A percentile compares a stretch with the other conserved stretches of the same genome.
These are phyloP conservation scores for Cladosporium halotolerans DNA, from an alignment of 2,329 filamentous ascomycete species.

Conservation along the genomic window DNA sequence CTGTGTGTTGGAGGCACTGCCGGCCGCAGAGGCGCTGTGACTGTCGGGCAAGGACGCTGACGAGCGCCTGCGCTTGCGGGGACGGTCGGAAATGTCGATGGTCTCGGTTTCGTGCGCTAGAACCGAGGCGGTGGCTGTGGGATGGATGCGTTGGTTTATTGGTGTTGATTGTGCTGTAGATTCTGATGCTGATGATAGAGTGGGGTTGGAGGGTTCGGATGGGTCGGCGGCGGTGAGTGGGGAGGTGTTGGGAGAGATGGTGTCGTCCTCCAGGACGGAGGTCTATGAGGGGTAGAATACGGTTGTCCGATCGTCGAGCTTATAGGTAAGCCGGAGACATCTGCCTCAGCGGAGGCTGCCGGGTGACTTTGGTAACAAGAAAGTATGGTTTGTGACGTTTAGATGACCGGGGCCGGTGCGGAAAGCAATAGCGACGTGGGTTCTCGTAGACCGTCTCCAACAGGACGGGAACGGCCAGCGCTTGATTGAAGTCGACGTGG, in stretches of 20 bases:
- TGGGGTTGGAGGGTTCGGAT: conserved; percentile 20
- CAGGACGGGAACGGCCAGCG: not conserved
- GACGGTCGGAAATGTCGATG: conserved; percentile 23
- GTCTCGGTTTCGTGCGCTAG: conserved; percentile 12
- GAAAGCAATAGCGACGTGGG: not conserved
- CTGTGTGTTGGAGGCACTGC: conserved; percentile 28
- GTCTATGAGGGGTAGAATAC: conserved; percentile 16
- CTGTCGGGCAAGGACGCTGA: conserved; percentile 21
- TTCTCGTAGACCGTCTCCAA: not conserved
- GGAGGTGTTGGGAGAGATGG: conserved; percentile 14
- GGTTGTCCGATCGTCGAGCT: conserved; percentile 7
- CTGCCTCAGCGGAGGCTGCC: conserved; percentile 1
- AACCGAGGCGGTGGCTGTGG: not conserved
- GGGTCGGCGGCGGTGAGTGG: conserved; percentile 29
- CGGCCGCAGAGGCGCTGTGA: conserved; percentile 16
- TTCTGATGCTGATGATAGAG: conserved; percentile 24
- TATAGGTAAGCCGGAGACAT: conserved; percentile 9
- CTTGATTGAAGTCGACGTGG: not conserved
- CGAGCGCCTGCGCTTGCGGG: conserved; percentile 26
- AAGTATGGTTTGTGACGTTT: not conserved
- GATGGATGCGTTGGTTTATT: conserved; percentile 9
- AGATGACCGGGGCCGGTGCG: not conserved
- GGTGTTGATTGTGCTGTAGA: conserved; percentile 25
- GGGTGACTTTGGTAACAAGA: not conserved
- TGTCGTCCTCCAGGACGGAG: conserved; percentile 28